Base-by-base conservation (phyloP, 2,329 filamentous ascomycete genomes). In the Trichoderma sp. region DNA sequence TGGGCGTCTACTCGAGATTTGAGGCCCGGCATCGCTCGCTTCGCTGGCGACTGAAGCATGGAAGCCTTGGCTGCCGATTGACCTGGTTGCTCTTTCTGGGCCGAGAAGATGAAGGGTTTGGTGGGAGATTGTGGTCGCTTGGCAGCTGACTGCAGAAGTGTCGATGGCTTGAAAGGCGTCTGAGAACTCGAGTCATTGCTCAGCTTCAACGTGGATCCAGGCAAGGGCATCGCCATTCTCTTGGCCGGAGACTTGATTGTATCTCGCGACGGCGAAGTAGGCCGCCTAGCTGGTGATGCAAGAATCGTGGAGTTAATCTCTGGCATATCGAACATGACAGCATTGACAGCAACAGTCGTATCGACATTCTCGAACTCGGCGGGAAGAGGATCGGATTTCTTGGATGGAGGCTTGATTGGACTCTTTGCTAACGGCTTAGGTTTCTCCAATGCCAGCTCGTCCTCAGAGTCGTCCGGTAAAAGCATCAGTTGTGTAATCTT, bases 401-500 rank as follows among this genome's bases (percentile, higher is more conserved):
- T 76, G 2, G 65, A 64, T 4, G 71, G 71, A 27, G 72, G 75
- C 60, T 76, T 76, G 24, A 41, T 80, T 74, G 11, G 78, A 33
- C 72, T 78, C 60, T 60, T 77, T 75, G n/a, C 67, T 35, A 65
- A 71, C 69, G 45, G 50, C 80, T 90, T 91, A 65, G 90, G 81
- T 83, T 88, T 90, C 83, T 86, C 86, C 81, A 91, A 83, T 1
- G 88, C 88, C 45, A 92, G 87, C 81, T 92, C 90, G 79, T 92
- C 90, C 68, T 92, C 90, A 16, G 90, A 91, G 66, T 81, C 80
- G 35, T 85, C 85, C 79, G 83, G 83, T 80, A 80, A 85, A 76
- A 85, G 78, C 67, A 86, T 85, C 78, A 92, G 85, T 83, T 91
- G 89, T 56, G 89, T 90, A 78, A 90, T 87, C 86, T 92, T 93